phyloP scores from a whole-genome alignment of 2,329 filamentous ascomycete species.

The Monosporascus sp. region DNA sequence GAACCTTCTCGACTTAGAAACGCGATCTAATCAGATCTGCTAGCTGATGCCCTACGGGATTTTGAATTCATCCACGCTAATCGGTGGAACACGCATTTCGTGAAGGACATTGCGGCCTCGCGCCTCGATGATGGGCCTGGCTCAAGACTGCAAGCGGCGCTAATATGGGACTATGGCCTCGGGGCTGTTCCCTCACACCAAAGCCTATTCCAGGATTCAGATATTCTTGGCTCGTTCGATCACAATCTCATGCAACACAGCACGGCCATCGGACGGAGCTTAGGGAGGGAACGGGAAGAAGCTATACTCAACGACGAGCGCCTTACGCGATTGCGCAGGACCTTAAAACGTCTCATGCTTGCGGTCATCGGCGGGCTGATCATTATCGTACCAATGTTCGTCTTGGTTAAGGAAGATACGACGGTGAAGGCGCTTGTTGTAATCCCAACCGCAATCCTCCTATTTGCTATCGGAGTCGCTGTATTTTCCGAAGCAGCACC shows the following conservation, averaged over 20 bases:
- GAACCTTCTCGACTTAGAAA: not conserved
- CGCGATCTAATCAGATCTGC: not conserved
- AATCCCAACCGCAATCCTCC: constrained; percentile 4
- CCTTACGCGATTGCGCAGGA: not conserved
- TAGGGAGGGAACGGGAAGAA: constrained; percentile 4
- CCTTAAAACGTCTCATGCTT: constrained; percentile 4
- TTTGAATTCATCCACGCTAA: constrained; percentile 9
- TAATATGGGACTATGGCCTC: constrained; percentile 4
- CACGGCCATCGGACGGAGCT: constrained; percentile 4
- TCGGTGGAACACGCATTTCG: constrained; percentile 8
- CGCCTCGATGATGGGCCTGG: constrained; percentile 6
- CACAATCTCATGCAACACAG: constrained; percentile 7
- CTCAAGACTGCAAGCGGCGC: constrained; percentile 5
- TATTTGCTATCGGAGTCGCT: constrained; percentile 4
- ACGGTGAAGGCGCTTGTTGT: constrained; percentile 3
- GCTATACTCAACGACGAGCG: constrained; percentile 4
- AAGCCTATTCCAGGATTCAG: constrained; percentile 4
- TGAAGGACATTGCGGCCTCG: constrained; percentile 7
- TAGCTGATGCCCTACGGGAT: constrained; percentile 4
- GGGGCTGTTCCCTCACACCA: constrained; percentile 3
- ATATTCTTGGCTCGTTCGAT: constrained; percentile 7
- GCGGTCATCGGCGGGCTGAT: constrained; percentile 7
- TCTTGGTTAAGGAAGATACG: constrained; percentile 4
- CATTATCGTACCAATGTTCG: constrained; percentile 7
- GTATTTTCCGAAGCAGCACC: constrained; percentile 5